Percentiles rank a stretch among this genome's conserved stretches.
These are phyloP conservation scores for Odonthalia washingtoniensis DNA, from an alignment of 31 red algal species.

Conservation along the genomic window DNA sequence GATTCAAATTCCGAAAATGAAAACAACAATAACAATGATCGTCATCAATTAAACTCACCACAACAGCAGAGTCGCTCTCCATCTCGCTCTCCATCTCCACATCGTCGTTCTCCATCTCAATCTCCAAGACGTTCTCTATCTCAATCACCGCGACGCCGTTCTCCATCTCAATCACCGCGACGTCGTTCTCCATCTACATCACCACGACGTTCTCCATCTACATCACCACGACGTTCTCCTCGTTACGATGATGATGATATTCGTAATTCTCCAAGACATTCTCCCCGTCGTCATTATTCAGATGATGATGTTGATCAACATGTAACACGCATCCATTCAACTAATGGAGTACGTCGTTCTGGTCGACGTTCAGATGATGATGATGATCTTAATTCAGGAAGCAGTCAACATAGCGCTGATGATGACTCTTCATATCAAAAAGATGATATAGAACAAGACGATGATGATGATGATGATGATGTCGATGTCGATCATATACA, in stretches of 20 bases:
- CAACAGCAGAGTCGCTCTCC: background rate
- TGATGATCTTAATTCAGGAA: background rate
- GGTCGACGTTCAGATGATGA: background rate
- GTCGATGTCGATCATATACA: constrained; percentile 38
- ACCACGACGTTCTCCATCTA: no score
- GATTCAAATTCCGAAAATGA: background rate
- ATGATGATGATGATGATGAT: constrained; percentile 27
- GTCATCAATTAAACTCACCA: no score
- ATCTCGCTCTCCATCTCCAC: background rate
- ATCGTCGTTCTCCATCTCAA: background rate
- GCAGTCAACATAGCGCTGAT: background rate
- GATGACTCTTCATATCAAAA: background rate
- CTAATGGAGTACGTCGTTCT: background rate
- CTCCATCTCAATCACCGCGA: no score
- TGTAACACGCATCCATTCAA: no score
- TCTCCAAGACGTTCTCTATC: no score
- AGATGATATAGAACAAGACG: background rate
- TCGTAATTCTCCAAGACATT: no score
- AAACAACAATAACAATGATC: background rate
- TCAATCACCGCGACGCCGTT: no score
- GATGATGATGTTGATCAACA: no score
- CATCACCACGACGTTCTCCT: no score
- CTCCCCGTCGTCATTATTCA: no score
- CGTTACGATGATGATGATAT: no score
- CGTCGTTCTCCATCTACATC: no score